phyloP scores from a whole-genome alignment of 202 grass and related monocot species.

The Miscanthus sacchariflorus region DNA sequence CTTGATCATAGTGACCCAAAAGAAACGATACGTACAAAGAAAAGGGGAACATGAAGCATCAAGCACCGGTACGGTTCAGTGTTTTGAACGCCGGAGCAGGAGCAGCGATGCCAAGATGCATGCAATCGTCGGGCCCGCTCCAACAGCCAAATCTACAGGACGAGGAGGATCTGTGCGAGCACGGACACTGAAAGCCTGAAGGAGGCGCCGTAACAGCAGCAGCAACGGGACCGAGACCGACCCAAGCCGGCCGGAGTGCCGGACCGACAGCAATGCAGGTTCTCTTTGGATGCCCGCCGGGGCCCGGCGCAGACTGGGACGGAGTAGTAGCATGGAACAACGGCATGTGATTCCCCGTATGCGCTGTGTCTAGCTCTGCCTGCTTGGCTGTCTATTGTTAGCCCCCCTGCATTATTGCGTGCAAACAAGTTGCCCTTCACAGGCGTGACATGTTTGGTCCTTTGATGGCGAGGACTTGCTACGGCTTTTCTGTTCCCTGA shows the following conservation, averaged over 20 bases:
- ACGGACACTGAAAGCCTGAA: no score
- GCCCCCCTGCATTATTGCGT: slow-evolving; percentile 2
- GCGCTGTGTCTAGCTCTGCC: background rate
- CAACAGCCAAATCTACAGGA: background rate
- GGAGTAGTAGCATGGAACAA: slow-evolving; percentile 16
- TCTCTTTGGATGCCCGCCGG: no score
- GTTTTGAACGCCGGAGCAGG: no score
- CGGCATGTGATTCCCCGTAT: slow-evolving; percentile 42
- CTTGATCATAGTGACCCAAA: background rate
- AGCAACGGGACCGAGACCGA: no score
- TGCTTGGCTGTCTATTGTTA: background rate
- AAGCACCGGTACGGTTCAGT: background rate
- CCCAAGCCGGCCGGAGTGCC: no score
- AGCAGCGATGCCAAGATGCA: no score
- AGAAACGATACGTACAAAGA: slow-evolving; percentile 1
- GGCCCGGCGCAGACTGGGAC: background rate
- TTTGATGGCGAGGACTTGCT: background rate
- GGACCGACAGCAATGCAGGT: no score
- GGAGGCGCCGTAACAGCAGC: no score
- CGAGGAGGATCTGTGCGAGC: no score
- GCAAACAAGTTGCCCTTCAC: slow-evolving; percentile 24
- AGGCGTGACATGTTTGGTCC: slow-evolving; percentile 37
- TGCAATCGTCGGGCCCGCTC: background rate
- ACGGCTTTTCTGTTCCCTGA: slow-evolving; percentile 2
- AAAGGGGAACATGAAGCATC: background rate